A percentile compares a stretch with the other conserved stretches of the same genome.
Conservation (phyloP, 805 yeast genomes). For the Brettanomyces naardenensis region DNA sequence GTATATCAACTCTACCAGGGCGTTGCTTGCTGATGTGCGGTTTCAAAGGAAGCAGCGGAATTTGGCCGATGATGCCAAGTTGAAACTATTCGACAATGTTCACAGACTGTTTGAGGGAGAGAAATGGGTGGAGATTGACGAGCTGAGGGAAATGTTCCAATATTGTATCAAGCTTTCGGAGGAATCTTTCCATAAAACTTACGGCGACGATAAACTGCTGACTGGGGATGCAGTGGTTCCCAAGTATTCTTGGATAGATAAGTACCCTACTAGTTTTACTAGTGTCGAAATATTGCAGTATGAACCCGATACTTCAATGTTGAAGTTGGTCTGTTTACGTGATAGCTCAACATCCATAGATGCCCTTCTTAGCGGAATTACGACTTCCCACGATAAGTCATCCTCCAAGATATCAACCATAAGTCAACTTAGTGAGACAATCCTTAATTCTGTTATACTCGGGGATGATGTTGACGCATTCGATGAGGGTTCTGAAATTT, state of each 20-base stretch:
- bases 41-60: constrained; percentile 39
- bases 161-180: constrained; percentile 21
- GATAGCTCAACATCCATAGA: not conserved
- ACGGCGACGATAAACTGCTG: constrained; percentile 5
- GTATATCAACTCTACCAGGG: constrained; percentile 40
- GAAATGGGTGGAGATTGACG: constrained; percentile 37
- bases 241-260: constrained; percentile 15
- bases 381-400: not conserved
- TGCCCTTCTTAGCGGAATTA: no score
- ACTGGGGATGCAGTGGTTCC: constrained; percentile 15
- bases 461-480: not conserved
- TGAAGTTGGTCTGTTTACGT: not conserved
- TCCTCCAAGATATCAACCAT: not conserved
- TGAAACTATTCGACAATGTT: constrained; percentile 19
- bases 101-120: constrained; percentile 16
- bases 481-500: no score
- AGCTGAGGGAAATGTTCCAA: constrained; percentile 26
- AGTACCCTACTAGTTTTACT: constrained; percentile 27
- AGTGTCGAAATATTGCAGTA: constrained; percentile 12
- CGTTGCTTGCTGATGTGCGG: constrained; percentile 51
- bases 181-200: constrained; percentile 11
- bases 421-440: not conserved
- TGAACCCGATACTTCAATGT: constrained; percentile 5
- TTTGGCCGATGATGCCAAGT: constrained; percentile 23
- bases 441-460: not conserved